These are phyloP conservation scores for Cyclanthera cordifolia DNA, from an alignment of 306 rosid species.

Conservation along the genomic window DNA sequence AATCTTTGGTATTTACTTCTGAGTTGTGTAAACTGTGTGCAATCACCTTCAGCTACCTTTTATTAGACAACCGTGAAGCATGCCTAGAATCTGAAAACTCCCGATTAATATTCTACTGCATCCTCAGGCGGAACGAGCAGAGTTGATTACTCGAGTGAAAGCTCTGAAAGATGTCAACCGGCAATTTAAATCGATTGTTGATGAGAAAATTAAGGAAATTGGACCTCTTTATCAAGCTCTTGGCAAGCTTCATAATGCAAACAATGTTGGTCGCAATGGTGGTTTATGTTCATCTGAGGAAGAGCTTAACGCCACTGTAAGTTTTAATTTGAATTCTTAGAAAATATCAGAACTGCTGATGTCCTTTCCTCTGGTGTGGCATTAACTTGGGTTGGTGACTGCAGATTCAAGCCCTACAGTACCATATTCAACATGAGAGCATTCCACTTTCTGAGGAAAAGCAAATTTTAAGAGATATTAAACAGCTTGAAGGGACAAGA, in stretches of 20 bases:
- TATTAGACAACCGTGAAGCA: not conserved
- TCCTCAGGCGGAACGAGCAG: constrained; percentile 55
- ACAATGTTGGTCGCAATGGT: constrained; percentile 42
- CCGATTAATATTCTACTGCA: constrained; percentile 13
- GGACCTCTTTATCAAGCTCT: constrained; percentile 83
- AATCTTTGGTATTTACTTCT: not conserved
- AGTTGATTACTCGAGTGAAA: constrained; percentile 65
- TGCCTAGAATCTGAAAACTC: not conserved
- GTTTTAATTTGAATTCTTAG: constrained; percentile 19
- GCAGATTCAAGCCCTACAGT: constrained; percentile 69
- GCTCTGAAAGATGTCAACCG: constrained; percentile 56
- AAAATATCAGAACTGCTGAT: constrained; percentile 12
- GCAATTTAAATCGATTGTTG: constrained; percentile 52
- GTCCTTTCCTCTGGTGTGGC: not conserved
- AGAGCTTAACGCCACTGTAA: constrained; percentile 65
- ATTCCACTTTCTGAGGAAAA: constrained; percentile 83
- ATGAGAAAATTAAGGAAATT: constrained; percentile 68
- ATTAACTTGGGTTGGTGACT: constrained; percentile 18
- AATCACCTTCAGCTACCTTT: not conserved
- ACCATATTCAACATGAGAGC: constrained; percentile 93
- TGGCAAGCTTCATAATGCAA: constrained; percentile 71
- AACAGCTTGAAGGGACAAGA: constrained; percentile 90
- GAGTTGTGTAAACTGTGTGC: not conserved
- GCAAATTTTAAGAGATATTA: constrained; percentile 76
- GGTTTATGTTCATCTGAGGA: constrained; percentile 85